These are phyloP conservation scores for Botrytis elliptica DNA, from an alignment of 2,329 filamentous ascomycete species.

Conservation along the genomic window DNA sequence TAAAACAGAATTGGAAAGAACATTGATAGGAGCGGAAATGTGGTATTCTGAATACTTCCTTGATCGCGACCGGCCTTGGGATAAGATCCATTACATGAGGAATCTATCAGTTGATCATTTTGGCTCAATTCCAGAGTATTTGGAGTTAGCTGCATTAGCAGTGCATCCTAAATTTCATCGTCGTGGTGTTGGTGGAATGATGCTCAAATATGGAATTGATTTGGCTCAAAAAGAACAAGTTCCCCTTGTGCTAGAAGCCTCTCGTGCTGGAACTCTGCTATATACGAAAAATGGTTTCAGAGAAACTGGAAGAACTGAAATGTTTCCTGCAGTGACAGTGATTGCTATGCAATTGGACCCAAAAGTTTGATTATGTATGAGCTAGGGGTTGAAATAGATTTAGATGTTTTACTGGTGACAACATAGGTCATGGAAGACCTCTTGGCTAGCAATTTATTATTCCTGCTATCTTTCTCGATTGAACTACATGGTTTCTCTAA, in stretches of 20 bases:
- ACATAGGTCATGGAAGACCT: background rate
- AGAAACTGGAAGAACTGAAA: conserved; percentile 3
- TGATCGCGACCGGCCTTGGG: conserved; percentile 15
- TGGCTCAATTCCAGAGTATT: conserved; percentile 12
- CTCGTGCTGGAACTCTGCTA: conserved; percentile 8
- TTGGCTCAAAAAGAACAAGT: conserved; percentile 15
- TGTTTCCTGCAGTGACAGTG: background rate
- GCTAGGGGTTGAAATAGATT: background rate
- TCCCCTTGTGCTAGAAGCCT: conserved; percentile 17
- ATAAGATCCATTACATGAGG: conserved; percentile 6
- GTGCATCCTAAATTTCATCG: conserved; percentile 14
- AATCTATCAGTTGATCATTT: conserved; percentile 3
- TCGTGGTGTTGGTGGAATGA: conserved; percentile 14
- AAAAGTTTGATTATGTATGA: background rate
- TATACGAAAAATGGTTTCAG: conserved; percentile 17
- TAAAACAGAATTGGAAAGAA: conserved; percentile 14
- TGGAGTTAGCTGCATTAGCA: background rate
- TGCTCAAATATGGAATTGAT: conserved; percentile 17
- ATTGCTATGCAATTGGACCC: conserved; percentile 16
- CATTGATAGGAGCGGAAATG: background rate
- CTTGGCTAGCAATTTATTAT: background rate
- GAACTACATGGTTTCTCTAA: background rate
- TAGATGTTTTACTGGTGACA: background rate
- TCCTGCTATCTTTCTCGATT: background rate
- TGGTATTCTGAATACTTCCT: conserved; percentile 17